Base-by-base conservation (phyloP, 768 basidiomycete species). In the Chalciporus piperatus region DNA sequence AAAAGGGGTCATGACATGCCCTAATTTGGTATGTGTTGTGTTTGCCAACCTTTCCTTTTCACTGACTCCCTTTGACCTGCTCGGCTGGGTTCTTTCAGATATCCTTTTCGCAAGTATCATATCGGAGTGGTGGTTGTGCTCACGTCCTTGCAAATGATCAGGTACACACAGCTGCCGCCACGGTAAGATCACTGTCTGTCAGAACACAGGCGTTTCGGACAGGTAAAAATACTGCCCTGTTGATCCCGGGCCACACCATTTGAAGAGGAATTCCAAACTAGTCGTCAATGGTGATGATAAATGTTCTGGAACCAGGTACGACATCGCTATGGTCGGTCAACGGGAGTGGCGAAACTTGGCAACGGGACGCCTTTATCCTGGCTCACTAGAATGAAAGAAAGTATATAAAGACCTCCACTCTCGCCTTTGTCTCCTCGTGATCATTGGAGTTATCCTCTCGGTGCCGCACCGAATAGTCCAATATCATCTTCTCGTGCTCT, bases 11-110 rank as follows among this genome's bases (percentile, higher is more conserved):
- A 40, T 32, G 30, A 32, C 25, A n/a, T 23, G n/a, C 40, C n/a
- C 14, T n/a, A 33, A 32, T 56, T 56, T 32, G 46, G 56, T 16
- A 48, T 25, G 44, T 30, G 48, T 57, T 51, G 52, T 62, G 44
- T 45, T 58, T 32, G 13, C 45, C 41, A 8, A 4, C 33, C 41
- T 40, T 55, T 55, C 53, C 47, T 50, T 45, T 55, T 47, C 44
- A 12, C 27, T 12, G 27, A 11, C 45, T 49, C 37, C 46, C 46
- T 37, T 59, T 49, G 50, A 7, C 45, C n/a, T 22, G n/a, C 10
- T 32, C n/a, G 28, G 32, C 28, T 44, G 23, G 44, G 32, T 45
- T 30, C 6, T 32, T 32, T 37, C 45, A 16, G 35, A 22, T 23
- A 32, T 32, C 7, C 33, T 32, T 23, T 47, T 19, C 23, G 3